Percentiles rank a stretch among this genome's conserved stretches.
These are phyloP conservation scores for Fusarium sp. DNA, from an alignment of 2,329 filamentous ascomycete genomes.

Conservation along the genomic window DNA sequence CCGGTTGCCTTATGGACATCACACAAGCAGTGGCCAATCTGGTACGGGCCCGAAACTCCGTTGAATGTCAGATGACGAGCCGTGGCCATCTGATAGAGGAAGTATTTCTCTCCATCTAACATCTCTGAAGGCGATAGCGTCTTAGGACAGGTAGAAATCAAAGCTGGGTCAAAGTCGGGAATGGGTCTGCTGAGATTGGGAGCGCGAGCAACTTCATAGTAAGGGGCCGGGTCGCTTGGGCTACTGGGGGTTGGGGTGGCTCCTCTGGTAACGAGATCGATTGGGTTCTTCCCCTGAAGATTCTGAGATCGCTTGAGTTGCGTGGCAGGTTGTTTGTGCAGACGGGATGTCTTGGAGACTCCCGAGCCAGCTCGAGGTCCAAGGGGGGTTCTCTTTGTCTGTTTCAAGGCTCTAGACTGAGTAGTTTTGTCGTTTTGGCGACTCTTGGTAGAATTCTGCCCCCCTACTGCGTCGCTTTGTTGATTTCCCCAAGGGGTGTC, in stretches of 20 bases:
- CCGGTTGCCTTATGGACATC: slow-evolving; percentile 21
- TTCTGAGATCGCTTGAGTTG: neutral
- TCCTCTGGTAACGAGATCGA: neutral
- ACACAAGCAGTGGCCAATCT: slow-evolving; percentile 36
- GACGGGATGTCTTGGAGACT: slow-evolving; percentile 2
- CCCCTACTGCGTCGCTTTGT: neutral
- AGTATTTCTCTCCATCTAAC: neutral
- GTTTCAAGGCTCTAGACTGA: neutral
- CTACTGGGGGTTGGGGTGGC: neutral
- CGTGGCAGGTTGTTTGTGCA: neutral
- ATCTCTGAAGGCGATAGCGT: slow-evolving; percentile 10
- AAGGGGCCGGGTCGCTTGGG: neutral
- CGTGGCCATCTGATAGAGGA: slow-evolving; percentile 29
- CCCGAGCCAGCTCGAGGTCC: neutral
- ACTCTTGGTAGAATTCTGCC: neutral
- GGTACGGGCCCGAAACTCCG: slow-evolving; percentile 30
- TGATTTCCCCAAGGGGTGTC: neutral
- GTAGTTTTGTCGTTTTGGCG: neutral
- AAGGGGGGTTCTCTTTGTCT: neutral
- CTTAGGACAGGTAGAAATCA: neutral
- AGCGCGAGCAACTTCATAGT: neutral
- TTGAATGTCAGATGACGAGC: slow-evolving; percentile 27
- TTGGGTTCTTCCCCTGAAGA: neutral
- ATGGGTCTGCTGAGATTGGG: neutral
- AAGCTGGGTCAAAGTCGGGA: neutral